Evolutionary conservation across 495 filamentous ascomycete genomes (phyloP), one percentile per base, ranked within the genome.

Genomic region (Penicillium longicatenatum): DNA sequence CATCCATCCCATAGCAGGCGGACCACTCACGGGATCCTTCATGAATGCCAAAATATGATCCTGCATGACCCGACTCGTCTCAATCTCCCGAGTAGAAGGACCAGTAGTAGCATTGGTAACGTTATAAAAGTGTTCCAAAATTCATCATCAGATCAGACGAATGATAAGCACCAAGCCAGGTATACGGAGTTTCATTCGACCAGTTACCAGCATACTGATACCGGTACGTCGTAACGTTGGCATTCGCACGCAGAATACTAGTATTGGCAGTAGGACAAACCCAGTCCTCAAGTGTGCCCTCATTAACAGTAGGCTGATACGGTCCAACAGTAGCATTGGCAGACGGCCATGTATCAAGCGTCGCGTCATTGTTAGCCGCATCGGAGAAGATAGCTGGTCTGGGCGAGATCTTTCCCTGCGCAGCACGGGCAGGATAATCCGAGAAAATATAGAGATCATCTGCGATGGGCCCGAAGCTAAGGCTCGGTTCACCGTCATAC

Each of bases 151-250:
- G 62, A 52, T 82, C 79, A 9, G 74, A 65, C 19, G 57, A 57
- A 56, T 82, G 78, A 58, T 73, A 78, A 0, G 78, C 73, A 14
- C 76, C 77, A 54, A 75, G 58, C 63, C 70, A 81, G 29, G 61
- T 46, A 39, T 58, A 52, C 1, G 77, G 72, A 4, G 67, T 60
- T 49, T 79, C 64, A 52, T 80, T 77, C 24, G 57, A 68, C 54
- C 80, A 82, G 65, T 79, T 80, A 12, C 79, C 81, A 1, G 62
- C 62, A 48, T 81, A 82, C 20, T 69, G 50, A 59, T 79, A 81
- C 20, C 79, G 75, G 52, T 68, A 73, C 9, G 74, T 75, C 4
- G 54, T 54, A 10, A 56, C 29, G n/a, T 54, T 58, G 11, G 58
- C 53, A 12, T 24, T 48, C 2, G 50, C 41, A 31, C 68, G 66